These are phyloP conservation scores for Pyrenophora tritici-repentis DNA, from an alignment of 2,329 filamentous ascomycete genomes.

Conservation along the genomic window DNA sequence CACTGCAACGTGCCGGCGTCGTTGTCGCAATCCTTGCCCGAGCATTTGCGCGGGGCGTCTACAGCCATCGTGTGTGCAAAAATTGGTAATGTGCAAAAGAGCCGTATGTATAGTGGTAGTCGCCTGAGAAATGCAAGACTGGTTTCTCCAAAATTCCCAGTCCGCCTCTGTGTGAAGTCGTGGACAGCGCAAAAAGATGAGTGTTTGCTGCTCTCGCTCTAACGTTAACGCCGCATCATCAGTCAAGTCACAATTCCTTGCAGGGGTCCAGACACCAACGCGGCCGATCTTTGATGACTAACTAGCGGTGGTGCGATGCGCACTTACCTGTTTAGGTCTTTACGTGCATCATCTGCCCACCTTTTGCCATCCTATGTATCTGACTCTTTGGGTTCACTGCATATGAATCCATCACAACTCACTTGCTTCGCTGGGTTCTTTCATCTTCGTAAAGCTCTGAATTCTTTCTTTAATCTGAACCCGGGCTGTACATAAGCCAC, in stretches of 20 bases:
- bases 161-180: constrained; percentile 1
- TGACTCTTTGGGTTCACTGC: constrained; percentile 7
- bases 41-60: constrained; percentile 69
- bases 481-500: neutral
- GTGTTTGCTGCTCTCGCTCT: constrained; percentile 9
- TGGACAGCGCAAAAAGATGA: constrained; percentile 26
- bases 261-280: constrained; percentile 22
- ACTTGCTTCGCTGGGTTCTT: neutral
- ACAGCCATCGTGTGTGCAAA: constrained; percentile 33
- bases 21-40: constrained; percentile 82
- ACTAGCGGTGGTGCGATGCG: constrained; percentile 14
- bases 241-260: constrained; percentile 15
- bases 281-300: constrained; percentile 28
- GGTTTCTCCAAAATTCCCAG: no score
- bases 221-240: constrained; percentile 20
- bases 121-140: no score
- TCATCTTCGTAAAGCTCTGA: neutral
- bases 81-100: neutral
- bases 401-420: constrained; percentile 6
- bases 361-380: constrained; percentile 9
- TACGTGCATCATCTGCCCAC: constrained; percentile 21
- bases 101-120: no score
- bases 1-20: constrained; percentile 87
- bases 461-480: neutral
- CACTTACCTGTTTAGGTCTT: constrained; percentile 25